phyloP scores from a whole-genome alignment of 2,329 filamentous ascomycete species.

The Ambrosiella xylebori region DNA sequence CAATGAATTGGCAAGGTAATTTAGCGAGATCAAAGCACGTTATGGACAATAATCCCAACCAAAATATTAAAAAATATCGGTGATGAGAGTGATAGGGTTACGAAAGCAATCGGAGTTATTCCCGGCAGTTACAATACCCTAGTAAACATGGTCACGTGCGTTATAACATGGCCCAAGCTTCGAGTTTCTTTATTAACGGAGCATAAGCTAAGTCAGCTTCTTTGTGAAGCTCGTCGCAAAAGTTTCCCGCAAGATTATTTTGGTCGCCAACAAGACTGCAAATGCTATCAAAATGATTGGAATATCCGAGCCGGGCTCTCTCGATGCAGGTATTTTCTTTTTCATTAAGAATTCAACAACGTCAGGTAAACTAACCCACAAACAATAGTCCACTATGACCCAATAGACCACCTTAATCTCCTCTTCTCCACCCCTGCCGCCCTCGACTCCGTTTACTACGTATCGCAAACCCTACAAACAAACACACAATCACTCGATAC shows the following conservation, averaged over 20 bases:
- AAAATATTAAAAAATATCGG: no score
- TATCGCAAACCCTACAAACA: constrained; percentile 53
- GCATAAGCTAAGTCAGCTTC: not conserved
- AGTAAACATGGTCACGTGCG: no score
- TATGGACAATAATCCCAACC: no score
- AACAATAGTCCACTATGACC: constrained; percentile 58
- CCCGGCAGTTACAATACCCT: no score
- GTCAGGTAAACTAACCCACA: constrained; percentile 14
- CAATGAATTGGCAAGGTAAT: no score
- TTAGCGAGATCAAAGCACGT: no score
- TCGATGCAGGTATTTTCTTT: constrained; percentile 27
- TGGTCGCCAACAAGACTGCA: not conserved
- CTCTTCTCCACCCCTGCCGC: constrained; percentile 84
- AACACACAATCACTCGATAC: constrained; percentile 70
- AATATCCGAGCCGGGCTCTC: constrained; percentile 21
- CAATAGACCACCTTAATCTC: constrained; percentile 79
- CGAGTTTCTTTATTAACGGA: no score
- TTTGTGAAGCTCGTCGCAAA: not conserved
- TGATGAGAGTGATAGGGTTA: no score
- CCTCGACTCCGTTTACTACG: constrained; percentile 56
- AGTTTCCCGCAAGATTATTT: not conserved
- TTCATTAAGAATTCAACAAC: constrained; percentile 6
- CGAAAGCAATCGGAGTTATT: no score
- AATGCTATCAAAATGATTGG: constrained; percentile 7
- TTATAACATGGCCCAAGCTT: no score